A percentile compares a stretch with the other conserved stretches of the same genome.
Conservation (phyloP, 441 rosid genomes). For the Pelargonium cotyledonis region DNA sequence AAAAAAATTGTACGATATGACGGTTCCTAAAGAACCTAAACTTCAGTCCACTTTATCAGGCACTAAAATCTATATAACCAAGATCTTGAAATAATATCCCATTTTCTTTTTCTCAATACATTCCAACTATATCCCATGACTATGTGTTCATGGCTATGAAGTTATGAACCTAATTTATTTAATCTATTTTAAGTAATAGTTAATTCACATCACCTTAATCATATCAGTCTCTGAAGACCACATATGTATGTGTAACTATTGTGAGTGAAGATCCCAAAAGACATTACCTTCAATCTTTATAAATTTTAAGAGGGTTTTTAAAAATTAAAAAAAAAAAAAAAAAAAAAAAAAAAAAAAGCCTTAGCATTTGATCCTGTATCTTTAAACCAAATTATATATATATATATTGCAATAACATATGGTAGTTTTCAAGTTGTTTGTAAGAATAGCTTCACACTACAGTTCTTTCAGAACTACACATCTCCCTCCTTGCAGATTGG, state of each 20-base stretch:
- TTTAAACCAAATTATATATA: no score
- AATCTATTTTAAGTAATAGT: neutral
- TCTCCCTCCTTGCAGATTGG: neutral
- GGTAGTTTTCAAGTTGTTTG: neutral
- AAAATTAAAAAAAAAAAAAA: no score
- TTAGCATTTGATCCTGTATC: neutral
- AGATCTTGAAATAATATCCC: neutral
- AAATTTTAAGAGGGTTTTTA: no score
- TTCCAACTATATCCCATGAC: neutral
- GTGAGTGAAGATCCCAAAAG: neutral
- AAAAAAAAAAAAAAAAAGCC: neutral
- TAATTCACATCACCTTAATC: neutral
- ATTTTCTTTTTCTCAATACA: neutral
- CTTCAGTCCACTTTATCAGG: neutral
- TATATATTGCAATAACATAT: neutral
- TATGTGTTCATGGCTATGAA: neutral
- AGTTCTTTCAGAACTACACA: neutral
- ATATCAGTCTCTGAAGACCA: neutral
- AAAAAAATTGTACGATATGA: no score
- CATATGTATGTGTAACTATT: neutral
- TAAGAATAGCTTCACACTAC: neutral
- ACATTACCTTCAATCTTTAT: no score
- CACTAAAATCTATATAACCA: neutral
- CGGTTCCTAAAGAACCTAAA: no score
- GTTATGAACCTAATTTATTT: neutral